A percentile compares a stretch with the other conserved stretches of the same genome.
Conservation (phyloP, 179 eudicot genomes). For the Sideroxylon spinosum region DNA sequence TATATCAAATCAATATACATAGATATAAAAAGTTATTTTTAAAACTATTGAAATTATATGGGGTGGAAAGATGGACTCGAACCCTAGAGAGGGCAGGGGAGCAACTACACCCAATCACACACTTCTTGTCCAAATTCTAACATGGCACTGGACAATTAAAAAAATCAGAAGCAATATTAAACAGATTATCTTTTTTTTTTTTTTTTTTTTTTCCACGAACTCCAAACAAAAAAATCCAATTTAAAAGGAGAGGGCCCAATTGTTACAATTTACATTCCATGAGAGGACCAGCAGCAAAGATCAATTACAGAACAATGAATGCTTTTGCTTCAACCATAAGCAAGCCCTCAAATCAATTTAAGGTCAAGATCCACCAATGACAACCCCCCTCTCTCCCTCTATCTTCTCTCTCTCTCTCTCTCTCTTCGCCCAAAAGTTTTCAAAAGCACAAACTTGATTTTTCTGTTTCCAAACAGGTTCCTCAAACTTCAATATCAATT, state of each 20-base stretch:
- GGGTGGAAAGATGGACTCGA: no score
- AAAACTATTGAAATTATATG: no score
- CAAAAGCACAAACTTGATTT: background rate
- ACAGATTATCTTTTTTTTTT: no score
- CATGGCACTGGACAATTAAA: no score
- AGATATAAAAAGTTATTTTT: no score
- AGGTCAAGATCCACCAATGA: conserved; percentile 15
- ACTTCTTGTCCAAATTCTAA: no score
- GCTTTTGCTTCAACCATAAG: conserved; percentile 8
- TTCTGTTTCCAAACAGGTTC: background rate
- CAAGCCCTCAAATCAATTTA: conserved; percentile 14
- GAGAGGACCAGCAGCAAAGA: background rate
- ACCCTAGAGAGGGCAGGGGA: no score
- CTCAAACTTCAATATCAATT: background rate
- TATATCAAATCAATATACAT: no score
- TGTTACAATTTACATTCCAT: conserved; percentile 25
- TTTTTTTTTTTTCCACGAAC: background rate
- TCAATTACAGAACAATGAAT: conserved; percentile 11
- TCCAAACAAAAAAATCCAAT: conserved; percentile 4
- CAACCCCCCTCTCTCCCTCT: background rate
- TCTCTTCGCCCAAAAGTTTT: background rate
- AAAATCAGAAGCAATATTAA: no score
- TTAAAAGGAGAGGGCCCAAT: background rate
- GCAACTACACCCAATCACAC: no score
- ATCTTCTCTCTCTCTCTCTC: background rate